Conservation (phyloP, 345 rosid genomes). For the Punica granatum region DNA sequence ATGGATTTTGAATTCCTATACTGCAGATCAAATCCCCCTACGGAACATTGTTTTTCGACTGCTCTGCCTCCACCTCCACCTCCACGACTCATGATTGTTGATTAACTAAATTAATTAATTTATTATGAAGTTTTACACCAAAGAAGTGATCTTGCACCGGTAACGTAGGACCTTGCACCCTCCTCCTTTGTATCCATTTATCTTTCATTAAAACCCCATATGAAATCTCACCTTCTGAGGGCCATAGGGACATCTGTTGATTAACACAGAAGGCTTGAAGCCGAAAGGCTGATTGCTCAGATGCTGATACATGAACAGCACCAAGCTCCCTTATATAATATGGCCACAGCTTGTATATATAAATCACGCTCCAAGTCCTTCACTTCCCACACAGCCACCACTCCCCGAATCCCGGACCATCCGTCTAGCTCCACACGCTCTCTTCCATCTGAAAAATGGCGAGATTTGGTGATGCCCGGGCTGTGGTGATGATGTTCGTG, state of each 20-base stretch:
- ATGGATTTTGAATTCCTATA: no score
- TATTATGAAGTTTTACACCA: no score
- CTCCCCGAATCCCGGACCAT: background rate
- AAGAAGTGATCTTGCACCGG: background rate
- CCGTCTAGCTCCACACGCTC: background rate
- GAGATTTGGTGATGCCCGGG: background rate
- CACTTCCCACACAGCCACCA: background rate
- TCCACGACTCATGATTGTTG: no score
- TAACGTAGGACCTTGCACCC: background rate
- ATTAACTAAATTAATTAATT: no score
- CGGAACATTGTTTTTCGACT: no score
- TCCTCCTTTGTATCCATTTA: background rate
- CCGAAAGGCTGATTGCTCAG: background rate
- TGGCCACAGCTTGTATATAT: background rate
- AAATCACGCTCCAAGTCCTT: background rate
- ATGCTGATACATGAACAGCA: background rate
- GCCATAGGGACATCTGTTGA: background rate
- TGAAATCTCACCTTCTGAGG: no score
- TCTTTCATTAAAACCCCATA: background rate
- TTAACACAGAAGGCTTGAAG: background rate
- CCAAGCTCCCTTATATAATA: background rate
- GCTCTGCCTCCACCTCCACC: no score
- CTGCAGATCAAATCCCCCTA: no score
- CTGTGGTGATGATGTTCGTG: background rate
- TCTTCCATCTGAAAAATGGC: background rate